Evolutionary conservation across 306 rosid genomes (phyloP), one percentile per base, ranked within the genome.

Genomic region (Carpinus fangiana): DNA sequence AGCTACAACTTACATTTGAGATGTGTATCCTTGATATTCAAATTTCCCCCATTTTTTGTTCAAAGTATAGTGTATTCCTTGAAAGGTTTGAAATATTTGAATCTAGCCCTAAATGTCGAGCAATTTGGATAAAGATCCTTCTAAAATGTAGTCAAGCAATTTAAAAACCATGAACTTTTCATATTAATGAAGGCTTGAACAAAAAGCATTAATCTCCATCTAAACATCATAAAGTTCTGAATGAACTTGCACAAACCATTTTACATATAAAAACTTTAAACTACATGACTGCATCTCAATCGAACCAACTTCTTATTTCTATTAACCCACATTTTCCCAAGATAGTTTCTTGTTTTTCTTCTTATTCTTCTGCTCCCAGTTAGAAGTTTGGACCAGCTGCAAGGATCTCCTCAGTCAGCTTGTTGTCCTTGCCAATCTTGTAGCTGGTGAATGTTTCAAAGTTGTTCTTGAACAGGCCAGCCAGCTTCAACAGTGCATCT

Each of bases 381-480:
- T 65, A 93, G 81, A 90, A 86, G 81, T 28, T 76, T 38, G 98
- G 96, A 78, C 98, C 98, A 11, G 94, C 96, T 23, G 90, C 92
- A 52, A 94, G 85, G 81, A 94, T 92, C 84, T 94, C 93, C 62
- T 88, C 82, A 3, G 97, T 90, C 66, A 94, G 78, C 53, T 83
- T 85, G 72, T 67, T 78, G 62, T 80, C 91, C 52, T 87, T 83
- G 7, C 96, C 97, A 79, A 92, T 89, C 83, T 86, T 83, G 81
- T 90, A 82, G 74, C 75, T 52, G 10, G 88, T 79, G 90, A 93
- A 93, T 21, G 88, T 91, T 56, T 82, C 94, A 68, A 93, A 93
- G 71, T 92, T 93, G 0, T 89, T 89, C 85, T 86, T 89, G 90
- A 93, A 93, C 73, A 92, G 60, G 26, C 88, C 87, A 52, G 86